Conservation (phyloP, 177 flowering plant genomes). For the Vitis hybrid region DNA sequence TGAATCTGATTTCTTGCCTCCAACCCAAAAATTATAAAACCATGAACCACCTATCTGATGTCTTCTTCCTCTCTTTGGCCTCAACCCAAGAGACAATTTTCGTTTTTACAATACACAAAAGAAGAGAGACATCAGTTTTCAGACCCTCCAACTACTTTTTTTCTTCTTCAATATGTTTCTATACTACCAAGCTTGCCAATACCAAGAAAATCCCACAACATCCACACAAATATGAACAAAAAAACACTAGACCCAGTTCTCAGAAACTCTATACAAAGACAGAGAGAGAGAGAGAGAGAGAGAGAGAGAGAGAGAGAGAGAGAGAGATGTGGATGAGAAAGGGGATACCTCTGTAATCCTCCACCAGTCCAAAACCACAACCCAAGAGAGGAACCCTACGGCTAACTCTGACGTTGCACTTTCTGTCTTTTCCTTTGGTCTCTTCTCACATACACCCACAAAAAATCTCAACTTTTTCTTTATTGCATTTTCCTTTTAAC, state of each 20-base stretch:
- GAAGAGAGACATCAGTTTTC: constrained; percentile 7
- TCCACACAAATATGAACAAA: constrained; percentile 40
- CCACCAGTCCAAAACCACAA: constrained; percentile 31
- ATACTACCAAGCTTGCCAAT: constrained; percentile 24
- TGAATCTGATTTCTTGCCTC: constrained; percentile 2
- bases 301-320: too few species aligned
- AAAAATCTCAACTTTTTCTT: constrained; percentile 28
- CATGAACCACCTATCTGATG: constrained; percentile 12
- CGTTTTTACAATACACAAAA: constrained; percentile 14
- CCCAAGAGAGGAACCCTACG: constrained; percentile 29
- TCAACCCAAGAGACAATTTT: constrained; percentile 47
- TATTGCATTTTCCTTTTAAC: constrained; percentile 11
- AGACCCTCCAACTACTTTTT: constrained; percentile 23
- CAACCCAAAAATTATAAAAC: constrained; percentile 6
- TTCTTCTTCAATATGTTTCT: constrained; percentile 19
- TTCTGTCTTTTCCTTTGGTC: constrained; percentile 81
- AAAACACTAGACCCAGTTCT: constrained; percentile 13
- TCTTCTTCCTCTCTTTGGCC: constrained; percentile 45
- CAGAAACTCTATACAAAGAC: not conserved
- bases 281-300: not conserved
- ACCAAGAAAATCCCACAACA: constrained; percentile 41
- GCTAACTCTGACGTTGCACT: constrained; percentile 71
- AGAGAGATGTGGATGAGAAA: constrained; percentile 52
- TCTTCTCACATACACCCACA: constrained; percentile 31
- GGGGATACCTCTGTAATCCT: constrained; percentile 28